These are phyloP conservation scores for Fusarium tricinctum DNA, from an alignment of 2,329 filamentous ascomycete species.

Conservation along the genomic window DNA sequence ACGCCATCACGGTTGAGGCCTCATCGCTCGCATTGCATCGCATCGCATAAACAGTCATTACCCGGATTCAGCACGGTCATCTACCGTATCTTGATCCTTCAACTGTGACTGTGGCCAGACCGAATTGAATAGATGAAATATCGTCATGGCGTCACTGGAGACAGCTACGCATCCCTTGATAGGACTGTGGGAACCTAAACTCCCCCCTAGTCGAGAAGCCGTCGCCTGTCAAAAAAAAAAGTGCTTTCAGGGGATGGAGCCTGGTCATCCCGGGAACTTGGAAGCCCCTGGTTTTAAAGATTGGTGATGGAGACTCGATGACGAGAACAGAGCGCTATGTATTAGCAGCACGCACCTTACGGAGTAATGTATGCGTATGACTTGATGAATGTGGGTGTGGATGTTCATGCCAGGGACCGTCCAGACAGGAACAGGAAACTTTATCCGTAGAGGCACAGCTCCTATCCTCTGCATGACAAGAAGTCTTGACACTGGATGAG, in stretches of 20 bases:
- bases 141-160: constrained; percentile 38
- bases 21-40: constrained; percentile 20
- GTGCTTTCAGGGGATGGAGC: constrained; percentile 25
- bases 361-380: not conserved
- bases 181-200: constrained; percentile 29
- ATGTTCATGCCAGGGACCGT: constrained; percentile 17
- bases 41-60: constrained; percentile 13
- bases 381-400: not conserved
- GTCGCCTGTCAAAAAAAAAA: constrained; percentile 43
- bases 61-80: not conserved
- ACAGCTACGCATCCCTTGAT: constrained; percentile 32
- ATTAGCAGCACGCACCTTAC: constrained; percentile 11
- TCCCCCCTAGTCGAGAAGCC: constrained; percentile 34
- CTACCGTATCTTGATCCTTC: not conserved
- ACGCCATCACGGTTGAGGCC: constrained; percentile 12
- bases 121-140: constrained; percentile 25
- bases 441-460: constrained; percentile 11
- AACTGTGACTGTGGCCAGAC: not conserved
- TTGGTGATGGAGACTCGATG: constrained; percentile 42
- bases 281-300: constrained; percentile 41
- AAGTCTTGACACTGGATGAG: constrained; percentile 29
- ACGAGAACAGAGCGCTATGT: constrained; percentile 20
- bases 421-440: constrained; percentile 12
- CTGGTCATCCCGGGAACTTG: constrained; percentile 18
- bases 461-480: constrained; percentile 30